Base-by-base conservation (phyloP, 495 filamentous ascomycete genomes). In the Hyaloscypha variabilis region DNA sequence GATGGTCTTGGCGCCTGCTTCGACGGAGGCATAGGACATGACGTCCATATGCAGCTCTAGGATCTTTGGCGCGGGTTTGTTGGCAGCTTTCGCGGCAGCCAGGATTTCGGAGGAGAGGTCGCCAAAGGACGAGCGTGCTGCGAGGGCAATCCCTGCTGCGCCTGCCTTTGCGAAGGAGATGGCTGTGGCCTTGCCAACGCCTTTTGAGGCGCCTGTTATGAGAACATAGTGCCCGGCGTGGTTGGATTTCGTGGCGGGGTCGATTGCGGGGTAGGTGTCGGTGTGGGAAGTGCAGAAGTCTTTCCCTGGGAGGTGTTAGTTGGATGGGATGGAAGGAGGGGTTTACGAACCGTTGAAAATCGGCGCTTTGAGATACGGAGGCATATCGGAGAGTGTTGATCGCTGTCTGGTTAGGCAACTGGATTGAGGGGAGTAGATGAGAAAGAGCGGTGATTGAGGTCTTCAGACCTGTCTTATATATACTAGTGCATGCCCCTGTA, bases 251-350 rank as follows among this genome's bases (percentile, higher is more conserved):
- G 54, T 57, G 21, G 26, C 29, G 6, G 79, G 77, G 66, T 83
- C 83, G 62, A 83, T 84, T 26, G 72, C 75, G 6, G 79, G 77
- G 67, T 85, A 84, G 30, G 80, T 80, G 58, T 83, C 78, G 30
- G 65, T 59, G 55, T 79, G 77, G 39, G 39, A 14, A 19, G 39
- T 19, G 14, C 39, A 42, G 39, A 42, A 42, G 39, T 6, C 17
- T 42, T 42, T 42, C 39, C 39, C 39, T 42, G 39, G 14, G 39
- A n/a, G 14, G 3, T 3, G 39, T 42, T 14, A 42, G 13, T 42
- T 42, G 13, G 39, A 42, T 6, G 2, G 17, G 13, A 14, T 6
- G 39, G 39, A 14, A 14, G 17, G 17, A 2, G 8, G 6, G 39
- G 39, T 3, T 19, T 13, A 42, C 39, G 6, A 14, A 42, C 39